Evolutionary conservation across 306 rosid species (phyloP), one percentile per base, ranked within the genome.

Genomic region (Begonia peltatifolia): DNA sequence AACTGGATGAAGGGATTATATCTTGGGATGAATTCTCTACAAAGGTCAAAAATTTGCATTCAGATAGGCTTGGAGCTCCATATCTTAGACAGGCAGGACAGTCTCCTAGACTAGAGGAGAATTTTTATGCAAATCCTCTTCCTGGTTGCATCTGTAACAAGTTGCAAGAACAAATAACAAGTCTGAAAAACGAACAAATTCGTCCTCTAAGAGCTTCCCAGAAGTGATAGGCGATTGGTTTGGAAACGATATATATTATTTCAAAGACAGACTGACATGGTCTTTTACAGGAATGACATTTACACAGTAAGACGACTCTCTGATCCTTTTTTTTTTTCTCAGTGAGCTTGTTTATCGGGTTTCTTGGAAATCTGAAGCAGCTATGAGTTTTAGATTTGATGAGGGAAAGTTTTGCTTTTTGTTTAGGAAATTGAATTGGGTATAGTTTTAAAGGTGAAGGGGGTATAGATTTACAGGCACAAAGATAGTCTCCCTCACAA

Each of bases 101-200:
- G 65, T 66, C 76, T 5, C 94, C 96, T 1, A 83, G 94, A 65
- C 59, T 53, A 10, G 99, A 92, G 75, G 99, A 92, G 81, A 87
- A 87, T 42, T 92, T 92, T 70, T 87, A 63, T 12, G 96, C 99
- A 12, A 92, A 92, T 58, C 99, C 99, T 22, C 74, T 75, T 53
- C 99, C 96, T 6, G 99, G 93, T 60, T 92, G 99, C 43, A 63
- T 92, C 14, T 92, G 99, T 60, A 72, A 81, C 80, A 79, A 57
- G 66, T 51, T 83, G 46, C 68, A 47, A 51, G 84, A 79, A 56
- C 61, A 16, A 22, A 60, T 64, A 20, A 52, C 67, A 23, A 67
- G 58, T 14, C 57, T 22, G 55, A 77, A 63, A 72, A 64, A 61
- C 30, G 65, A 63, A 5, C 58, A 60, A 13, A 70, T 84, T 66